Evolutionary conservation across 2,329 filamentous ascomycete genomes (phyloP).

Genomic region (Pezicula radicicola): DNA sequence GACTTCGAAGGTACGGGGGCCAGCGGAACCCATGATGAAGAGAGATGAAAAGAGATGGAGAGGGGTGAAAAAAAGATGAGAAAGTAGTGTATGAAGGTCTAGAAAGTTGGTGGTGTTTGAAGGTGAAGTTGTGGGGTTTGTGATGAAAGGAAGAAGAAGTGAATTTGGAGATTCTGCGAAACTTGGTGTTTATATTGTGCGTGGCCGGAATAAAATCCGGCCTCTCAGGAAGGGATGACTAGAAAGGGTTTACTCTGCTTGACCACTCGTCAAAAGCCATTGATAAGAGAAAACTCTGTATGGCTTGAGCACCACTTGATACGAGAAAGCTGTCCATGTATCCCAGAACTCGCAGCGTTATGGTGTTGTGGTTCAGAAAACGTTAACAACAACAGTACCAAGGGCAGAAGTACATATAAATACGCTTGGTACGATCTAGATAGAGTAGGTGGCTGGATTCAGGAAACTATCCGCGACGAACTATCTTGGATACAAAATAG

Average conservation of each 20-base stretch:
- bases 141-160: constrained; percentile 14
- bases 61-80: background rate
- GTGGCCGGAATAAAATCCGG: constrained; percentile 27
- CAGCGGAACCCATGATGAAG: constrained; percentile 26
- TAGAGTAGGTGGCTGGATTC: no score
- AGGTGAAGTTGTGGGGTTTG: background rate
- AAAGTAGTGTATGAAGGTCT: constrained; percentile 1
- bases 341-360: no score
- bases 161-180: constrained; percentile 6
- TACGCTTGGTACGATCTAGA: no score
- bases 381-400: no score
- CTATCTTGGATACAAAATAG: no score
- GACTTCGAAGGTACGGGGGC: constrained; percentile 49
- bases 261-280: constrained; percentile 12
- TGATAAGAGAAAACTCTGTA: constrained; percentile 15
- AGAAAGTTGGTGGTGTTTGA: background rate
- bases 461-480: no score
- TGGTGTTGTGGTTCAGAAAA: no score
- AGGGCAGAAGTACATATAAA: no score
- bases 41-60: no score
- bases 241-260: background rate
- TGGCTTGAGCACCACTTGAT: no score
- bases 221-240: constrained; percentile 16
- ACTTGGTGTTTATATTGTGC: constrained; percentile 22
- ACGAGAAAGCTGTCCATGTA: no score